Base-by-base conservation (phyloP, 139 green algal genomes). In the Micractinium sp. region DNA sequence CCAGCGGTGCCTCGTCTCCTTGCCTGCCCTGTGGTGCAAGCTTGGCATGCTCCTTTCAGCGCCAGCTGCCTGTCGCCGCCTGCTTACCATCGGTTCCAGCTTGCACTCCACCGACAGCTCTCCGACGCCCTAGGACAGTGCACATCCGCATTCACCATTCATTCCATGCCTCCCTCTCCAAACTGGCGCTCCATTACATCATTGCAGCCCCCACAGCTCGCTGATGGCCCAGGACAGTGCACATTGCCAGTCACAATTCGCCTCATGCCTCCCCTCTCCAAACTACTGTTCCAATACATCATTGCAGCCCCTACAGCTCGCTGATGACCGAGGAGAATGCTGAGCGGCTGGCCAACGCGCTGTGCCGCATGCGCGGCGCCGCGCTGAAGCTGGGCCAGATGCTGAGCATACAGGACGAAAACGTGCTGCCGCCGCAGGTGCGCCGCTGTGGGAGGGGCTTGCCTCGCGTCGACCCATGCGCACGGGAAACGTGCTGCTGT, bases 311-410 rank as follows among this genome's bases (percentile, higher is more conserved):
- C 88, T 89, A 90, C 60, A 38, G 77, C 27, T 61, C 85, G 36
- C 93, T 94, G 73, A 61, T 99, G 19, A 96, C 93, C 15, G 95
- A 99, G 81, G 85, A 87, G 22, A 99, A 98, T 81, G 97, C 97
- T 0, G 96, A 99, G 94, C 89, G 95, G 73, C 93, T 99, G 82
- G 97, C 97, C 1, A 92, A 94, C 35, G 97, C 95, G 33, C 94
- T 99, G 92, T 99, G 96, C 94, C 94, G 97, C 85, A 98, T 98
- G 96, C 91, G 96, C 0, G 97, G 97, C 1, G 97, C 97, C 15
- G 97, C 97, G 14, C 95, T 99, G 13, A 99, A 99, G 95, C 92
- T 99, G 31, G 97, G 97, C 13, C 97, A 99, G 92, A 99, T 99
- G 97, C 90, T 99, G 79, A 96, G 89, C 89, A 99, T 99, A n/a